phyloP scores from a whole-genome alignment of 1,139 yeast genomes.

The Pichia sp. region DNA sequence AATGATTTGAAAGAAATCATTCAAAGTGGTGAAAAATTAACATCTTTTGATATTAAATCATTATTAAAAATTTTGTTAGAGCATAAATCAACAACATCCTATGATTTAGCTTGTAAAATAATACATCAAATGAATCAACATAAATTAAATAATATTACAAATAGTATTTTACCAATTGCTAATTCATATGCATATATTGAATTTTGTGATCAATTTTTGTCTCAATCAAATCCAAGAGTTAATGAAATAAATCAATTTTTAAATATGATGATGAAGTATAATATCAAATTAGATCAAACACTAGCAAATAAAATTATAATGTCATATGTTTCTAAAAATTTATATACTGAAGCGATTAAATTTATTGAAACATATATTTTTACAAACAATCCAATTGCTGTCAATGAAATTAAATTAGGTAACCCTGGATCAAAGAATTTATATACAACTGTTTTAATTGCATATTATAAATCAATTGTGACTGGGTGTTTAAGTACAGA shows the following conservation, averaged over 20 bases:
- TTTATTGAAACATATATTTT: conserved; percentile 21
- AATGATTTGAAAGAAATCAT: conserved; percentile 16
- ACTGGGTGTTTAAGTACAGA: conserved; percentile 4
- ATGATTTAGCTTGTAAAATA: conserved; percentile 19
- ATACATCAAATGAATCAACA: conserved; percentile 21
- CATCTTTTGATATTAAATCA: conserved; percentile 21
- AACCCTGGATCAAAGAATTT: conserved; percentile 5
- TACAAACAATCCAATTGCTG: conserved; percentile 12
- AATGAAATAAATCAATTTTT: conserved; percentile 21
- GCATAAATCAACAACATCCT: conserved; percentile 19
- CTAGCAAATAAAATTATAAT: conserved; percentile 25
- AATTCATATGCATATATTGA: conserved; percentile 24
- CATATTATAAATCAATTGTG: conserved; percentile 13
- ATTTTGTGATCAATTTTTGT: conserved; percentile 22
- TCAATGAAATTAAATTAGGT: conserved; percentile 6
- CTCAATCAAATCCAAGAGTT: conserved; percentile 20
- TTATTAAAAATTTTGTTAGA: conserved; percentile 19
- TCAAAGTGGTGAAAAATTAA: conserved; percentile 19
- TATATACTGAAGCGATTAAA: conserved; percentile 20
- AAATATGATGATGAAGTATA: conserved; percentile 18
- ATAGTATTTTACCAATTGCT: conserved; percentile 25
- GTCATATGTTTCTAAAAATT: conserved; percentile 18
- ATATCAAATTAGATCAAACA: conserved; percentile 20
- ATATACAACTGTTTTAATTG: conserved; percentile 9
- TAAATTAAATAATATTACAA: conserved; percentile 11